phyloP scores from a whole-genome alignment of 78 protist species.

The Mastigamoeba balamuthi region DNA sequence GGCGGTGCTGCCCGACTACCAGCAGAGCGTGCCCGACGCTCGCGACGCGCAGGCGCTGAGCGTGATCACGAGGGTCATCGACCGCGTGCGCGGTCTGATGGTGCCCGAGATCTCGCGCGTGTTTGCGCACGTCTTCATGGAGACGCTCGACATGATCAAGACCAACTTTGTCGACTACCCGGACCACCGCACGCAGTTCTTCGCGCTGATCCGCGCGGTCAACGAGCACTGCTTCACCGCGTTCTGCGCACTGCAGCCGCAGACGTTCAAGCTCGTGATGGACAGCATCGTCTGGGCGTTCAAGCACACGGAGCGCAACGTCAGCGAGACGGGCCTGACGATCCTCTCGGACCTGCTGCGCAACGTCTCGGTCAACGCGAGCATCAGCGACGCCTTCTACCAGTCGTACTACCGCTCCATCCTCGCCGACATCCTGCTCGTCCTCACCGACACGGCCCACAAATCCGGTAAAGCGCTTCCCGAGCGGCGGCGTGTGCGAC shows the following conservation, averaged over 20 bases:
- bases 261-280: constrained; percentile 62
- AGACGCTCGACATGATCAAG: constrained; percentile 84
- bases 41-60: constrained; percentile 60
- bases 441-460: constrained; percentile 54
- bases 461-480: constrained; percentile 9
- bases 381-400: constrained; percentile 37
- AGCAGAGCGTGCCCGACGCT: constrained; percentile 46
- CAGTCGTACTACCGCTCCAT: constrained; percentile 17
- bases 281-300: constrained; percentile 87
- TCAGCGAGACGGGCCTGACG: constrained; percentile 70
- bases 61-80: background rate
- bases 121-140: constrained; percentile 69
- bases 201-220: constrained; percentile 73
- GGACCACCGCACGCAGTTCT: constrained; percentile 80
- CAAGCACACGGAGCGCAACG: constrained; percentile 81
- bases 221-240: constrained; percentile 74
- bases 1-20: constrained; percentile 77
- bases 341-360: constrained; percentile 43
- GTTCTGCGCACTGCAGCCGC: constrained; percentile 37
- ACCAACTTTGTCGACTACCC: constrained; percentile 79
- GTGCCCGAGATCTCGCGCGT: constrained; percentile 57
- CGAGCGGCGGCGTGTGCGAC: background rate
- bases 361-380: constrained; percentile 13
- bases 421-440: constrained; percentile 29
- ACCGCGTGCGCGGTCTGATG: constrained; percentile 8